Conservation (phyloP, 176 grass and related monocot species). For the Chrysopogon serrulatus region DNA sequence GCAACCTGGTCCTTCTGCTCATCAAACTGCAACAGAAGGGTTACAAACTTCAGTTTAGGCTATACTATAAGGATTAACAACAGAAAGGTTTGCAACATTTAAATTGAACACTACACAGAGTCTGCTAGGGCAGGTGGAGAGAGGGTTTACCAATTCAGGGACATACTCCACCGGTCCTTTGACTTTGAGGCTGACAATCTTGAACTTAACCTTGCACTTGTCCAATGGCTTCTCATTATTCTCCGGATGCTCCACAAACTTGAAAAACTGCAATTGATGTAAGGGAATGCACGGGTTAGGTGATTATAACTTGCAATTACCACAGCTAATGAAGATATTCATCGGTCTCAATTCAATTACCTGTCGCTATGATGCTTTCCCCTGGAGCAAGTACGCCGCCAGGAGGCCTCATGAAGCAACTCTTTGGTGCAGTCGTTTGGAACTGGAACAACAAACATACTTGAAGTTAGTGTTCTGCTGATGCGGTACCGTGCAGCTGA, state of each 20-base stretch:
- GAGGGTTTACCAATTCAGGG: constrained; percentile 66
- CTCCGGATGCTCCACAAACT: constrained; percentile 97
- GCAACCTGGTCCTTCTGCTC: constrained; percentile 89
- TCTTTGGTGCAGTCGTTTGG: constrained; percentile 98
- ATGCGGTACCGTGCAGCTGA: neutral
- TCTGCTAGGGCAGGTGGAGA: neutral
- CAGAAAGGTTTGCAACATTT: neutral
- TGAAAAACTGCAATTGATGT: constrained; percentile 63
- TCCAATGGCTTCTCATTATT: constrained; percentile 91
- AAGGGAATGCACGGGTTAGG: neutral
- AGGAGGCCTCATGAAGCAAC: constrained; percentile 98
- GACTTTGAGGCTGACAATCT: constrained; percentile 95
- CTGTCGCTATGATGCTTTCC: constrained; percentile 88
- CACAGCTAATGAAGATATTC: neutral
- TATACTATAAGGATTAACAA: too few species aligned
- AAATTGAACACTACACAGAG: neutral
- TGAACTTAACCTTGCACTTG: constrained; percentile 96
- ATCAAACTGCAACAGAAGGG: constrained; percentile 59
- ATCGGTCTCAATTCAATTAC: constrained; percentile 32
- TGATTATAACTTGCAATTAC: neutral
- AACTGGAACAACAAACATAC: constrained; percentile 46
- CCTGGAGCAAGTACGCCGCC: constrained; percentile 88
- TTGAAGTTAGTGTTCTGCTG: neutral
- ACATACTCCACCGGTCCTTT: constrained; percentile 83
- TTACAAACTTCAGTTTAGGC: neutral